Base-by-base conservation (phyloP, 345 rosid species). In the Orychophragmus violaceus region DNA sequence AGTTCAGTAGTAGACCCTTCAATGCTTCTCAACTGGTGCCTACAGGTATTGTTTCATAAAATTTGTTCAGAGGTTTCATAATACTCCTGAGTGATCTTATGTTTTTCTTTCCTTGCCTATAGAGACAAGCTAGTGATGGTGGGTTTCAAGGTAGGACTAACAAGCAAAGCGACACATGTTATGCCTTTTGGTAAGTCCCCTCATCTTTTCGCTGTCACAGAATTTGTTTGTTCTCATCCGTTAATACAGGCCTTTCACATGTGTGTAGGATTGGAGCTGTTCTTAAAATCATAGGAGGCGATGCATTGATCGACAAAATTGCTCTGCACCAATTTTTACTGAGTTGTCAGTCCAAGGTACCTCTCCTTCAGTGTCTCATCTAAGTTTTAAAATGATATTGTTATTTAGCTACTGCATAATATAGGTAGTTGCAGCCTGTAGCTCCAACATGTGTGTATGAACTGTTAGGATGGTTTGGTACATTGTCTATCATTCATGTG, bases 121-220 rank as follows among this genome's bases (percentile, higher is more conserved):
- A 94, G 99, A 87, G 96, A 81, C 99, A 90, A 75, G 84, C 79
- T 24, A 65, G 58, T 74, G 93, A 88, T 77, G 95, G 96, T 69
- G 99, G 99, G 59, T 85, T 88, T 77, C 96, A 90, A 77, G 99
- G 99, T 37, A 83, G 97, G 83, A 63, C 84, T 45, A 94, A 85
- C 80, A 90, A 94, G 71, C 72, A 77, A 30, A 94, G 96, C 68
- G 99, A 90, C 78, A 88, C 98, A 50, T 94, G 99, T 76, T 94
- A 90, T 75, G 97, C 99, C 46, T 94, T 88, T 79, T 94, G 99
- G 99, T 88, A 68, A 71, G 82, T 54, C 21, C 63, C 29, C 52
- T 28, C 64, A 70, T 30, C 42, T 29, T 54, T 44, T 17, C 2
- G 9, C 41, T 23, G 12, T 39, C 27, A 29, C 5, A 0, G 29